Conservation (phyloP, 768 basidiomycete genomes). For the Termitomyces sp. region DNA sequence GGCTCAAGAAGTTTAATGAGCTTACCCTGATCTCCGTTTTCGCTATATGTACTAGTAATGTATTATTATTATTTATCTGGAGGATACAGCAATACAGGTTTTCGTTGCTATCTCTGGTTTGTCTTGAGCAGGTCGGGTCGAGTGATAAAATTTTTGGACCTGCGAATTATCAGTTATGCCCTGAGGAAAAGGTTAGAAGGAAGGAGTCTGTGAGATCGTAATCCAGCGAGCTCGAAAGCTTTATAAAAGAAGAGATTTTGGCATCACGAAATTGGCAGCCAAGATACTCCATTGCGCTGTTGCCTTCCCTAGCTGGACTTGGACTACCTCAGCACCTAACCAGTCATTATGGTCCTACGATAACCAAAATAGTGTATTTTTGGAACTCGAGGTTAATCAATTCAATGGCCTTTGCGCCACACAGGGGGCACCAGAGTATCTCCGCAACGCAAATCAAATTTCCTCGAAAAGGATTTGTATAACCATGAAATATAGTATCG, state of each 20-base stretch:
- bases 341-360: not conserved
- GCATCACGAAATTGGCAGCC: not conserved
- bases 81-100: not conserved
- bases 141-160: no score
- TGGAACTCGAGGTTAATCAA: no score
- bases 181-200: not conserved
- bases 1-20: slow-evolving; percentile 18
- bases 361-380: no score
- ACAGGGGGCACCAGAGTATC: not conserved
- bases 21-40: not conserved
- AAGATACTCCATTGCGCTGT: not conserved
- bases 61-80: slow-evolving; percentile 15
- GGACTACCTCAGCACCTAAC: not conserved
- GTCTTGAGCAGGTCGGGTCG: no score
- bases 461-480: not conserved
- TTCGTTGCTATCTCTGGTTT: no score
- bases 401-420: not conserved
- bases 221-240: no score
- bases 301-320: not conserved
- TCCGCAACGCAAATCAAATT: not conserved
- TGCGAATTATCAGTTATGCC: no score
- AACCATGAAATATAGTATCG: not conserved
- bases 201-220: no score
- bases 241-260: no score
- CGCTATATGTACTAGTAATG: slow-evolving; percentile 11